Evolutionary conservation across 441 rosid genomes (phyloP), one percentile per base, ranked within the genome.

Genomic region (Populus tomentosa): DNA sequence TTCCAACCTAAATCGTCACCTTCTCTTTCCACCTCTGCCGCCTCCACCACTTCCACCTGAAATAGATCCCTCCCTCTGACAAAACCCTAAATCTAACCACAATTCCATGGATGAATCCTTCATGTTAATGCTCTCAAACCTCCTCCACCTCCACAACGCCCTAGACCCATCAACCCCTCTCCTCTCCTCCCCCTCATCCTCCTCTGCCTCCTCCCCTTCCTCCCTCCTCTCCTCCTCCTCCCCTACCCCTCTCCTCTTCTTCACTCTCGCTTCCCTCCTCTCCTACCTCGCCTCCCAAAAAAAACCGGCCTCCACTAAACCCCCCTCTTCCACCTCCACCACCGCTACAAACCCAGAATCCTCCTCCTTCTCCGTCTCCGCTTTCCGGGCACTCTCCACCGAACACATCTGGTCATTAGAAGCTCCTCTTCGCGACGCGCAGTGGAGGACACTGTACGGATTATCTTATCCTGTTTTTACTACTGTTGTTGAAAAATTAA

Each of bases 391-490:
- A 50, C 93, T 95, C 80, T 86, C 96, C 72, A 88, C 91, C 61
- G 99, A 93, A 67, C 97, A 90, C 87, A 90, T 92, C 85, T 93
- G 96, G 96, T 83, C 92, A 5, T 78, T 91, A 21, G 97, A 92
- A 72, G 80, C 92, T 61, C 97, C 92, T 42, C 85, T 86, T 66
- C 94, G 98, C 13, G 98, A 93, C 69, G 94, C 97, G 24, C 95
- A 88, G 18, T 93, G 99, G 98, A 82, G 96, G 4, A 89, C 99
- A 1, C 77, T 92, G 18, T 95, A 92, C 82, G 99, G 99, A 2
- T 86, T 95, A 46, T 95, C 98, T 20, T 88, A 91, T 75, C 97
- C 95, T 0, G 97, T 92, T 71, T 95, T 95, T 84, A 90, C 90
- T 85, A 92, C 93, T 32, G 94, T 93, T 76, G 99, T 92, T 28